Base-by-base conservation (phyloP, 257 asterid species). In the Fraxinus pennsylvanica region DNA sequence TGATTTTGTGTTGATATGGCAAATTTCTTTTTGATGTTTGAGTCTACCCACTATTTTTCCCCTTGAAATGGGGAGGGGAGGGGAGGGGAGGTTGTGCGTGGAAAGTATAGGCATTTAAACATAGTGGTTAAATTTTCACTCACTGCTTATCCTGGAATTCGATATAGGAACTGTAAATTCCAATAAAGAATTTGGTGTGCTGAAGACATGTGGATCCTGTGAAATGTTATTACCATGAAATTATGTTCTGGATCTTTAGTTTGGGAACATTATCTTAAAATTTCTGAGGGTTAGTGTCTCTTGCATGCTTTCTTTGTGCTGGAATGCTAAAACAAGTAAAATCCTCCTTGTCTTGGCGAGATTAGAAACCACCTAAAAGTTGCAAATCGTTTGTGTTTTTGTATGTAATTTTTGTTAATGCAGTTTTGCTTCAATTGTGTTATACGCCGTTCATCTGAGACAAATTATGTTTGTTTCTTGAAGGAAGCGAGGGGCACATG, bases 401-500 rank as follows among this genome's bases (percentile, higher is more conserved):
- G 50, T 66, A 73, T 73, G 13, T 75, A 71, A 29, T 57, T 74
- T 78, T 67, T 57, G 17, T 54, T n/a, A 63, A 68, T 68, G 47
- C 69, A 36, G 69, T 75, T 69, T 33, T 68, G 41, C 75, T 52
- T 80, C 61, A 17, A 57, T 19, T 74, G 72, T 25, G 29, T 65
- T 38, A 47, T 74, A 52, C 15, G 74, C 66, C 22, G 39, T 71
- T 79, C 73, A 21, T 80, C 80, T 81, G 69, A 79, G 81, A 65
- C 33, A 65, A 61, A 74, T 67, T 72, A 43, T 76, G 29, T 57
- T 32, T 78, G 66, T 81, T 76, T 85, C 76, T 72, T 91, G 89
- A 85, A 96, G 99, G 99, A 85, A 96, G 99, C 78, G 97, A 96
- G 91, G 99, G 99, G 70, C 99, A 96, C 80, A 91, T 84, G 89